These are phyloP conservation scores for Darksidea phi DNA, from an alignment of 495 filamentous ascomycete species.

Conservation along the genomic window DNA sequence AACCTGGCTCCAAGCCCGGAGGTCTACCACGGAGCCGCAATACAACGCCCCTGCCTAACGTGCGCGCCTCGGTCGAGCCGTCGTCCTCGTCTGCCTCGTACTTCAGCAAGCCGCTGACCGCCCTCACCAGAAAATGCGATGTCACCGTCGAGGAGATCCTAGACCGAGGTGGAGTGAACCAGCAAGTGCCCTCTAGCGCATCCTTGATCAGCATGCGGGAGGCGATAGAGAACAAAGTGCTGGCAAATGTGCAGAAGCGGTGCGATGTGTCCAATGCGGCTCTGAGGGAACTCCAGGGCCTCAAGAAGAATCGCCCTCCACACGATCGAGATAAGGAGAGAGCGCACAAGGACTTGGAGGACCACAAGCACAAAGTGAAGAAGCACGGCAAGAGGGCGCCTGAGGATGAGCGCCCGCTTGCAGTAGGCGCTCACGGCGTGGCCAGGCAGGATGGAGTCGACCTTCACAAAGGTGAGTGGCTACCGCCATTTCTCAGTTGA, in stretches of 20 bases:
- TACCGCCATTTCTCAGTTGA: background rate
- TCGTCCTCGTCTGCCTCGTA: slow-evolving; percentile 25
- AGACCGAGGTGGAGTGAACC: slow-evolving; percentile 23
- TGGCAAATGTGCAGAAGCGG: slow-evolving; percentile 22
- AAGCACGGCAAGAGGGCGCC: slow-evolving; percentile 37
- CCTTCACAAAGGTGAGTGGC: slow-evolving; percentile 40
- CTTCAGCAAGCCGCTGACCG: slow-evolving; percentile 27
- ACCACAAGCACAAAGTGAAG: slow-evolving; percentile 36
- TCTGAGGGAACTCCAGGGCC: slow-evolving; percentile 82
- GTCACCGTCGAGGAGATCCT: slow-evolving; percentile 36
- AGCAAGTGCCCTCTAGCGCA: slow-evolving; percentile 31
- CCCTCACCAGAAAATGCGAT: slow-evolving; percentile 23
- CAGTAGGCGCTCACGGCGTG: slow-evolving; percentile 45
- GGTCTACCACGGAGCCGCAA: slow-evolving; percentile 39
- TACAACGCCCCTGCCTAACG: slow-evolving; percentile 38
- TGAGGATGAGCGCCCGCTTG: slow-evolving; percentile 41
- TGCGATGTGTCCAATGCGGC: slow-evolving; percentile 45
- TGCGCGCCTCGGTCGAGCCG: slow-evolving; percentile 30
- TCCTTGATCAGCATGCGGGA: slow-evolving; percentile 35
- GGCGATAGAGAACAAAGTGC: slow-evolving; percentile 28
- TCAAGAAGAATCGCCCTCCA: slow-evolving; percentile 51
- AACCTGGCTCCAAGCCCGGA: slow-evolving; percentile 21
- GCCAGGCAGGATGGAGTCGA: slow-evolving; percentile 47
- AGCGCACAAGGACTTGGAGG: slow-evolving; percentile 36
- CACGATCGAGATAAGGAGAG: slow-evolving; percentile 39